Evolutionary conservation across 2,329 filamentous ascomycete genomes (phyloP), one percentile per base, ranked within the genome.

Genomic region (Fusarium sp.): DNA sequence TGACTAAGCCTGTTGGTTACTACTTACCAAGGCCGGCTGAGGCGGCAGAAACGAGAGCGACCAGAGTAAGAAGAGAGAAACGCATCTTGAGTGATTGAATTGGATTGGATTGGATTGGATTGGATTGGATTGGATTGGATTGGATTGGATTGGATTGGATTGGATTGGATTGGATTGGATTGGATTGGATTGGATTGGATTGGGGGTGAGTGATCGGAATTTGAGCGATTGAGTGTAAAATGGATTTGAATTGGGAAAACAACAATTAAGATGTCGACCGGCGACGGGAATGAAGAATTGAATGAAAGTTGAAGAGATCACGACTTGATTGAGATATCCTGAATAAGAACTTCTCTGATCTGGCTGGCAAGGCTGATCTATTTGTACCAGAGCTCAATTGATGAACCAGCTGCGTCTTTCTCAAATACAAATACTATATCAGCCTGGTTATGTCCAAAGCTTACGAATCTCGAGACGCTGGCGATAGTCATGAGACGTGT

Each of bases 51-150:
- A 80, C 78, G 65, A 87, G 75, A 65, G 83, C 78, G 70, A 84
- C 76, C 65, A 86, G 58, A 72, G 81, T 78, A 71, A 83, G 65
- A 65, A 82, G 64, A 61, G 82, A 80, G 81, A 83, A 83, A 81
- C 86, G 83, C 85, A 87, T 87, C 62, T 80, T 86, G 82, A 78
- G 75, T 71, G 39, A 26, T 56, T 33, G 37, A 44, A 37, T n/a
- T n/a, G 22, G 22, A 22, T 22, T 22, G 22, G 22, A 22, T 51
- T 32, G 37, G 40, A 37, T 51, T 32, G 32, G 15, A n/a, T n/a
- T n/a, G 22, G 22, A 22, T 22, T 22, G 22, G 22, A 22, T 51
- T 32, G 37, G 40, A 37, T 51, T 32, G 32, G 15, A n/a, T n/a
- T n/a, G 22, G 22, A 22, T 22, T 22, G 22, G 22, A 22, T 51